These are phyloP conservation scores for Nakazawaea wyomingensis DNA, from an alignment of 805 yeast genomes.

Conservation along the genomic window DNA sequence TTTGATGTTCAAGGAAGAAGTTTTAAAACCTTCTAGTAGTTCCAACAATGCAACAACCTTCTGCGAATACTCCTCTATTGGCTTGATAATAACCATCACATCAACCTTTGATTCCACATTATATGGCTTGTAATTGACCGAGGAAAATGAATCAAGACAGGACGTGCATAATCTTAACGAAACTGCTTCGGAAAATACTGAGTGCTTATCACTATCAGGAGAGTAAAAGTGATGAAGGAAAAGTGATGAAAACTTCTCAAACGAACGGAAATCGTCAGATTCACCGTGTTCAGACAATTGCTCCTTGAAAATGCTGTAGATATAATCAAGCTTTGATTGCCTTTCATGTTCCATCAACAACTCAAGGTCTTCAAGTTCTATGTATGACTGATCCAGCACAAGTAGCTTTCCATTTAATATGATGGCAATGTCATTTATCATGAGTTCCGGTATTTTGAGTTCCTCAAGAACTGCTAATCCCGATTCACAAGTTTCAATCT, in stretches of 20 bases:
- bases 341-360: conserved; percentile 43
- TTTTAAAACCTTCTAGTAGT: conserved; percentile 31
- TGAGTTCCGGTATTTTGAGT: not conserved
- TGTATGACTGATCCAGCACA: conserved; percentile 10
- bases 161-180: conserved; percentile 16
- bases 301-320: conserved; percentile 19
- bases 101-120: conserved; percentile 32
- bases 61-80: conserved; percentile 67
- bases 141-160: not conserved
- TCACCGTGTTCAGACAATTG: not conserved
- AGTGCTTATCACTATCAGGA: not conserved
- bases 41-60: conserved; percentile 42
- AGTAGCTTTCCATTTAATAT: conserved; percentile 52
- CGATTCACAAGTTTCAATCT: not conserved
- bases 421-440: conserved; percentile 21
- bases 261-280: conserved; percentile 42
- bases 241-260: conserved; percentile 36
- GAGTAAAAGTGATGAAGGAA: conserved; percentile 23
- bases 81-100: conserved; percentile 62
- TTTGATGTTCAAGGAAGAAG: conserved; percentile 47
- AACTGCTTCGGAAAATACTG: not conserved
- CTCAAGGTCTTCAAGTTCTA: conserved; percentile 24
- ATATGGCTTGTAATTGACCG: conserved; percentile 2
- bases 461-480: not conserved
- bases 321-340: conserved; percentile 32